Percentiles rank a stretch among this genome's conserved stretches.
These are phyloP conservation scores for Globisporangium rhizosaccharum DNA, from an alignment of 352 stramenopile species.

Conservation along the genomic window DNA sequence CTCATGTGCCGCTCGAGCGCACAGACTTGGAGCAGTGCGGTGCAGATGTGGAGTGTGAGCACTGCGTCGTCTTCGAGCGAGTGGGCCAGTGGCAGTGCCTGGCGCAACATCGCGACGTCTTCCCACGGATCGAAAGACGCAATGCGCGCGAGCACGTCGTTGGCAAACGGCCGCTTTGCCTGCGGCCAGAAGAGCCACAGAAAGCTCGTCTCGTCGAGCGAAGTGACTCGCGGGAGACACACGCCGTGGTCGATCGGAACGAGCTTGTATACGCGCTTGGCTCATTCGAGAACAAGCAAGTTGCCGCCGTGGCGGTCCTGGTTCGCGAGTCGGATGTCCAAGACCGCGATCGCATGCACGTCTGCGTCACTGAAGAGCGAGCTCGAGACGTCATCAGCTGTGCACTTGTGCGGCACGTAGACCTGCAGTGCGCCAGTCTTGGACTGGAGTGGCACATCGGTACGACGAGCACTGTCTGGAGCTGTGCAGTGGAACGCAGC, in stretches of 20 bases:
- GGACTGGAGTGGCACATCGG: not conserved
- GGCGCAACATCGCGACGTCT: constrained; percentile 29
- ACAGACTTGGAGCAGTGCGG: constrained; percentile 43
- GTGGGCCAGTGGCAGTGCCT: constrained; percentile 14
- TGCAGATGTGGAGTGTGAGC: constrained; percentile 49
- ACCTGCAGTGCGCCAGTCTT: constrained; percentile 55
- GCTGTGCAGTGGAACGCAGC: constrained; percentile 28
- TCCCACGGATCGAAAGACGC: constrained; percentile 24
- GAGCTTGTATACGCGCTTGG: constrained; percentile 28
- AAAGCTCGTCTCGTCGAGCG: constrained; percentile 57
- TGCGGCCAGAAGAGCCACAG: constrained; percentile 71
- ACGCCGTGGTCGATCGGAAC: constrained; percentile 78
- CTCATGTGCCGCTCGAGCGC: constrained; percentile 37
- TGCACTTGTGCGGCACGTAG: constrained; percentile 60
- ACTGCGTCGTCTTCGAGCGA: constrained; percentile 34
- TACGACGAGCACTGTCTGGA: not conserved
- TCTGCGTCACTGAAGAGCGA: constrained; percentile 37
- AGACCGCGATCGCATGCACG: constrained; percentile 63
- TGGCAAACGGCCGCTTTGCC: constrained; percentile 39
- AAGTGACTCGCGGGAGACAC: constrained; percentile 43
- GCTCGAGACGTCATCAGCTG: constrained; percentile 51
- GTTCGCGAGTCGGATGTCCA: constrained; percentile 80
- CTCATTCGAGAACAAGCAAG: constrained; percentile 39
- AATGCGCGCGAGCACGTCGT: constrained; percentile 27
- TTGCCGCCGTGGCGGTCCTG: constrained; percentile 80